These are phyloP conservation scores for Fusarium liriodendri DNA, from an alignment of 2,329 filamentous ascomycete genomes.

Conservation along the genomic window DNA sequence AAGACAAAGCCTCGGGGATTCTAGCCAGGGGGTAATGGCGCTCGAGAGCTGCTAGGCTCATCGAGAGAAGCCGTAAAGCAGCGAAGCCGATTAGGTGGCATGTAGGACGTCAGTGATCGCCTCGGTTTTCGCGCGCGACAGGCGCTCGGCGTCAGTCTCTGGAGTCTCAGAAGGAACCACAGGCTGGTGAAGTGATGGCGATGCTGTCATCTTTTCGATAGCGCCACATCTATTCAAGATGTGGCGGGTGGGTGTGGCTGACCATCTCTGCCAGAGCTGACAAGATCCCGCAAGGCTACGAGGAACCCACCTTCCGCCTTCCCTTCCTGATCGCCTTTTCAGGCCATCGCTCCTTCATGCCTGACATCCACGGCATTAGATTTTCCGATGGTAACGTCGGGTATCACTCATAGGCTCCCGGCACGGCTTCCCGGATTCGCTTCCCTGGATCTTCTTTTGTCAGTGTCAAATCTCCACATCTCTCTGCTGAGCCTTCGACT, in stretches of 20 bases:
- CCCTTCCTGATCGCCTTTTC: not conserved
- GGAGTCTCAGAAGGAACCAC: slow-evolving; percentile 17
- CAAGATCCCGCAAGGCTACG: not conserved
- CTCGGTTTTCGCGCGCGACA: slow-evolving; percentile 27
- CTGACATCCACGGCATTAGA: not conserved
- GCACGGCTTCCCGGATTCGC: not conserved
- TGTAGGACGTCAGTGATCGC: not conserved
- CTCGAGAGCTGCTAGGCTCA: slow-evolving; percentile 41
- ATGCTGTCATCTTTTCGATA: slow-evolving; percentile 38
- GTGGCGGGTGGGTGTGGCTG: slow-evolving; percentile 36
- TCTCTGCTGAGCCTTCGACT: not conserved
- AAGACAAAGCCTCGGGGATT: slow-evolving; percentile 23
- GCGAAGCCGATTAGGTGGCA: slow-evolving; percentile 7
- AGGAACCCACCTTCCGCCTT: not conserved
- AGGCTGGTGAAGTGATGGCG: slow-evolving; percentile 19
- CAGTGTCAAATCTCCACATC: not conserved
- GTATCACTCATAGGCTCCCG: not conserved
- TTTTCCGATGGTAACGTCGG: not conserved
- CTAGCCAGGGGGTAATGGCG: slow-evolving; percentile 34
- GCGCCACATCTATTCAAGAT: slow-evolving; percentile 22
- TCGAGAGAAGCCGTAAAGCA: slow-evolving; percentile 30
- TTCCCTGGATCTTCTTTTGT: not conserved
- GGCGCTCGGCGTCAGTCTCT: slow-evolving; percentile 31
- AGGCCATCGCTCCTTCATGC: not conserved
- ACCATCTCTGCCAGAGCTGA: not conserved